Evolutionary conservation across 805 yeast genomes (phyloP).

Genomic region (Candida ponderosae): DNA sequence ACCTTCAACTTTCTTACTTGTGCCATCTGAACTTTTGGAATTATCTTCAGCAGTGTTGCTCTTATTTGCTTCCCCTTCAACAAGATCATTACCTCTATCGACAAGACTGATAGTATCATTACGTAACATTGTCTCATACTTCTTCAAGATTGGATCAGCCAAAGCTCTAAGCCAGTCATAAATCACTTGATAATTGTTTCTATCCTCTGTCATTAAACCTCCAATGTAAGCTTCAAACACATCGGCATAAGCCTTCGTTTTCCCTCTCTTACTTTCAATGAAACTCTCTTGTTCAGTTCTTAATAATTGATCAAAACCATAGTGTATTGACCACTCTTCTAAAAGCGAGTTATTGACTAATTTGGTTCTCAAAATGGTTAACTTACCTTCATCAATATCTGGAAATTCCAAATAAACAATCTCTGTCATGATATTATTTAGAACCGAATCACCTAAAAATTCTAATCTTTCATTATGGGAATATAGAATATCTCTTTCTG

Average conservation of each 20-base stretch:
- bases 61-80: not conserved
- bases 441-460: slow-evolving; percentile 82
- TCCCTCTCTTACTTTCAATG: slow-evolving; percentile 37
- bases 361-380: slow-evolving; percentile 61
- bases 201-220: slow-evolving; percentile 59
- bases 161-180: slow-evolving; percentile 49
- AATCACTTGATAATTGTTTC: slow-evolving; percentile 37
- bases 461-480: slow-evolving; percentile 84
- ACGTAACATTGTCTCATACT: slow-evolving; percentile 4
- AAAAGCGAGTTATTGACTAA: slow-evolving; percentile 69
- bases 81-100: too few species aligned
- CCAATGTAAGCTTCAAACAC: slow-evolving; percentile 92
- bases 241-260: slow-evolving; percentile 75
- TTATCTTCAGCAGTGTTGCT: slow-evolving; percentile 1
- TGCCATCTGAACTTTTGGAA: too few species aligned
- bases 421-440: slow-evolving; percentile 65
- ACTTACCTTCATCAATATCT: slow-evolving; percentile 68
- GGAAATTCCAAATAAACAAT: slow-evolving; percentile 64
- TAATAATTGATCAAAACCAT: slow-evolving; percentile 56
- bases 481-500: slow-evolving; percentile 48
- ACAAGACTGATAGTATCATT: not conserved
- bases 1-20: not conserved
- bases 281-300: slow-evolving; percentile 40
- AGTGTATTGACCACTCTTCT: slow-evolving; percentile 59
- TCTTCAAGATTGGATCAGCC: slow-evolving; percentile 36